phyloP scores from a whole-genome alignment of 2,329 filamentous ascomycete genomes.

The Diplodia seriata region DNA sequence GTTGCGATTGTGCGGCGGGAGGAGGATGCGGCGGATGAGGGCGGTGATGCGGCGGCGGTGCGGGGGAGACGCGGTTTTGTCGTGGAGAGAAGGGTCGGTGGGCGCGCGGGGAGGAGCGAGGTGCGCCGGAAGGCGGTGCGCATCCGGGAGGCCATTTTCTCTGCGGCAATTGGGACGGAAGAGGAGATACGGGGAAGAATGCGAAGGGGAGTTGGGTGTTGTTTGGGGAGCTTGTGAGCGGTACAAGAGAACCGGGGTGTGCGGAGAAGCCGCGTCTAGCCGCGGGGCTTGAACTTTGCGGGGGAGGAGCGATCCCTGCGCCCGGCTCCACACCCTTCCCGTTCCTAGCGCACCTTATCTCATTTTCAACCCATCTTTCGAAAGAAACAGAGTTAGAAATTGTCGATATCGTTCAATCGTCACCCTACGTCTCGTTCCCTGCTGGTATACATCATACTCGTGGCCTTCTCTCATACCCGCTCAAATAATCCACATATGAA shows the following conservation, averaged over 20 bases:
- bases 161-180: neutral
- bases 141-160: neutral
- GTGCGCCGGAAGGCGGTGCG: slow-evolving; percentile 3
- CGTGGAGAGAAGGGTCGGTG: neutral
- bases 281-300: neutral
- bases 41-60: neutral
- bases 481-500: no score
- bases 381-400: no score
- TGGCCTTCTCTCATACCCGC: no score
- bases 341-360: slow-evolving; percentile 6
- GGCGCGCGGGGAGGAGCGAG: neutral
- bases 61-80: neutral
- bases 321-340: slow-evolving; percentile 27
- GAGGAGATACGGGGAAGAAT: neutral
- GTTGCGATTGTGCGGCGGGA: slow-evolving; percentile 65
- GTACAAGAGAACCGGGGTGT: slow-evolving; percentile 16
- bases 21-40: neutral
- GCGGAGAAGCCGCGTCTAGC: slow-evolving; percentile 24
- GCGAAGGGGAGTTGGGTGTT: neutral
- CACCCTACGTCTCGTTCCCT: no score
- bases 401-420: neutral
- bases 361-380: neutral
- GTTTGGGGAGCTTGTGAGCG: neutral
- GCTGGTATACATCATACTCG: no score
- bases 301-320: slow-evolving; percentile 7